A percentile compares a stretch with the other conserved stretches of the same genome.
Evolutionary conservation across 2,329 filamentous ascomycete genomes (phyloP).

Genomic region (Fusarium sp.): DNA sequence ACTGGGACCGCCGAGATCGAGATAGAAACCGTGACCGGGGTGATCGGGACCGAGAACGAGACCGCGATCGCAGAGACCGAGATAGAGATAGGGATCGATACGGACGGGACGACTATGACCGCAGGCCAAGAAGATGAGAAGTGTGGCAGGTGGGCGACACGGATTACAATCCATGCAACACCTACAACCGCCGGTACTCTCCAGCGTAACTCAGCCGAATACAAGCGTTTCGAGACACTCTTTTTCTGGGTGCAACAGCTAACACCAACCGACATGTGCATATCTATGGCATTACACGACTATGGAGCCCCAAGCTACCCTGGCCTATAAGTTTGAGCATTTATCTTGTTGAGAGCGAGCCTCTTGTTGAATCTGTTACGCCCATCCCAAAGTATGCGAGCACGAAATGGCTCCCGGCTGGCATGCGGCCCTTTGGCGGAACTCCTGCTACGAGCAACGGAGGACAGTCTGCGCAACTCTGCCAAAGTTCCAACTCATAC

Average conservation of each 20-base stretch:
- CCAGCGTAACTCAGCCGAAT: conserved; percentile 27
- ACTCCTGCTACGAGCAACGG: conserved; percentile 21
- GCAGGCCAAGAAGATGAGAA: conserved; percentile 42
- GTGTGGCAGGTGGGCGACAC: conserved; percentile 28
- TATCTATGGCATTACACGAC: conserved; percentile 37
- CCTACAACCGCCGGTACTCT: conserved; percentile 23
- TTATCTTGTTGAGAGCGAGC: conserved; percentile 12
- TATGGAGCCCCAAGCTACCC: conserved; percentile 21
- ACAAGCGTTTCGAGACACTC: conserved; percentile 29
- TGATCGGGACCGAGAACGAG: conserved; percentile 51
- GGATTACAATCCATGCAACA: conserved; percentile 32
- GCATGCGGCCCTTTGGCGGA: conserved; percentile 37
- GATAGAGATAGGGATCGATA: conserved; percentile 40
- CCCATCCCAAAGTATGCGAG: conserved; percentile 27
- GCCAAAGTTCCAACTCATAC: conserved; percentile 6
- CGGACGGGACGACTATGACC: conserved; percentile 42
- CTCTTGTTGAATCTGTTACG: conserved; percentile 10
- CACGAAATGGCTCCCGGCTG: conserved; percentile 14
- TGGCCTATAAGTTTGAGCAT: conserved; percentile 39
- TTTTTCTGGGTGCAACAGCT: conserved; percentile 29
- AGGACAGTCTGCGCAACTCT: conserved; percentile 20
- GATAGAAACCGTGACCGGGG: conserved; percentile 51
- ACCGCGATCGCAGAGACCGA: conserved; percentile 46
- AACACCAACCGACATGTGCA: conserved; percentile 35
- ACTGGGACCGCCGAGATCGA: conserved; percentile 45